phyloP scores from a whole-genome alignment of 108 stramenopile species.

The Stephanodiscus triporus region DNA sequence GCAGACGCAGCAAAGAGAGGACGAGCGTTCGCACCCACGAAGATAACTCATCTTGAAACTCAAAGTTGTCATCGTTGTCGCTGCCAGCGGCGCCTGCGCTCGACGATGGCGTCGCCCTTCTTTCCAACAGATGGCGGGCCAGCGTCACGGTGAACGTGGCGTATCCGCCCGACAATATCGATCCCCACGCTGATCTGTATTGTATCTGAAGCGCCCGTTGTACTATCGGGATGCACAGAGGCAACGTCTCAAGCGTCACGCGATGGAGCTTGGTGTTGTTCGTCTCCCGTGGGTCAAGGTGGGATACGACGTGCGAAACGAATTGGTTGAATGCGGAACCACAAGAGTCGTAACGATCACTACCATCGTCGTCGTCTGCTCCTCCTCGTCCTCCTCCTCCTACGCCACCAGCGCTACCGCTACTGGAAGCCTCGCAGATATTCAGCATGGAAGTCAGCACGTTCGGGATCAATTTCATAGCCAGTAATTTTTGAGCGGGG shows the following conservation, averaged over 20 bases:
- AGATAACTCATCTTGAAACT: constrained; percentile 24
- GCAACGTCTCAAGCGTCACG: constrained; percentile 28
- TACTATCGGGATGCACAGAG: constrained; percentile 27
- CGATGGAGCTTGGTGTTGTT: constrained; percentile 25
- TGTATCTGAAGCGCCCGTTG: constrained; percentile 34
- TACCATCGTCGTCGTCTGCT: neutral
- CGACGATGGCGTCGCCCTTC: constrained; percentile 33
- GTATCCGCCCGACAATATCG: constrained; percentile 43
- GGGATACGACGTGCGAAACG: constrained; percentile 30
- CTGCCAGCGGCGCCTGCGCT: constrained; percentile 20
- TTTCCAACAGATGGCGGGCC: constrained; percentile 47
- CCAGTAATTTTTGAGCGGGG: constrained; percentile 53
- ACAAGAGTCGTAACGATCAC: constrained; percentile 25
- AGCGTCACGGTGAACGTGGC: constrained; percentile 44
- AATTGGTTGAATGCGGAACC: constrained; percentile 44
- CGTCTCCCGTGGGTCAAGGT: neutral
- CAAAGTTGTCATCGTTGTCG: constrained; percentile 2
- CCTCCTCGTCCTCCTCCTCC: neutral
- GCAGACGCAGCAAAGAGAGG: constrained; percentile 33
- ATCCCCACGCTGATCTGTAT: constrained; percentile 38
- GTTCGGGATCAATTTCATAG: constrained; percentile 56
- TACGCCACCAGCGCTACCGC: neutral
- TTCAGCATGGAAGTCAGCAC: constrained; percentile 43
- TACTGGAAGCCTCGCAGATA: constrained; percentile 29
- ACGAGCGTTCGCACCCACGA: constrained; percentile 48